Conservation (phyloP, 1,284 basidiomycete genomes). For the Cutaneotrichosporon dermatis region DNA sequence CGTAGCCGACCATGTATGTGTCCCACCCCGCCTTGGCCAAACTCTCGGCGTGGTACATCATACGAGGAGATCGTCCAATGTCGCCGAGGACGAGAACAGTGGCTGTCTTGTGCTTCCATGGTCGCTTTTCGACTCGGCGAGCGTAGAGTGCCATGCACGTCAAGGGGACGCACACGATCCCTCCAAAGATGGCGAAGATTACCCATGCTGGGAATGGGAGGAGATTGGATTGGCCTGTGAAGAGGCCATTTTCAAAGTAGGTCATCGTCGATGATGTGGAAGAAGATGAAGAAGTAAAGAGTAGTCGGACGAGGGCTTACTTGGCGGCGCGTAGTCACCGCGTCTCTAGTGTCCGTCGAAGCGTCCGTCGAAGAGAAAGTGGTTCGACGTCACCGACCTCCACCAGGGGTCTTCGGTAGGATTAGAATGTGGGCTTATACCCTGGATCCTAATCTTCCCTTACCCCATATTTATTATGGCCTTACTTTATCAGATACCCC, state of each 20-base stretch:
- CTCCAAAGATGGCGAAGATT: constrained; percentile 9
- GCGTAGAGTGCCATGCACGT: constrained; percentile 11
- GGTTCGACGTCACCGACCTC: too few species aligned
- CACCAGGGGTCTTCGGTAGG: too few species aligned
- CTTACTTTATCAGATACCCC: not conserved
- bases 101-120: constrained; percentile 53
- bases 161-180: constrained; percentile 9
- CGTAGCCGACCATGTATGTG: constrained; percentile 81
- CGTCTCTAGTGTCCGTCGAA: too few species aligned
- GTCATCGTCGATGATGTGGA: not conserved
- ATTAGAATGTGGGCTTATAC: too few species aligned
- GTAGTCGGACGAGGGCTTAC: too few species aligned
- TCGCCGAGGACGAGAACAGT: constrained; percentile 92
- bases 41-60: constrained; percentile 97
- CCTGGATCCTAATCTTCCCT: too few species aligned
- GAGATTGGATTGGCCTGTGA: not conserved
- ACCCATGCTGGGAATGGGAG: not conserved
- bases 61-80: constrained; percentile 88
- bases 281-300: too few species aligned
- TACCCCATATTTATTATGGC: too few species aligned
- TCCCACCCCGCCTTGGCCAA: constrained; percentile 75
- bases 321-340: too few species aligned
- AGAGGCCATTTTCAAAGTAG: constrained; percentile 7
- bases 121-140: constrained; percentile 14
- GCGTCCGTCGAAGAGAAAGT: too few species aligned